These are phyloP conservation scores for Annulohypoxylon moriforme DNA, from an alignment of 495 filamentous ascomycete species.

Conservation along the genomic window DNA sequence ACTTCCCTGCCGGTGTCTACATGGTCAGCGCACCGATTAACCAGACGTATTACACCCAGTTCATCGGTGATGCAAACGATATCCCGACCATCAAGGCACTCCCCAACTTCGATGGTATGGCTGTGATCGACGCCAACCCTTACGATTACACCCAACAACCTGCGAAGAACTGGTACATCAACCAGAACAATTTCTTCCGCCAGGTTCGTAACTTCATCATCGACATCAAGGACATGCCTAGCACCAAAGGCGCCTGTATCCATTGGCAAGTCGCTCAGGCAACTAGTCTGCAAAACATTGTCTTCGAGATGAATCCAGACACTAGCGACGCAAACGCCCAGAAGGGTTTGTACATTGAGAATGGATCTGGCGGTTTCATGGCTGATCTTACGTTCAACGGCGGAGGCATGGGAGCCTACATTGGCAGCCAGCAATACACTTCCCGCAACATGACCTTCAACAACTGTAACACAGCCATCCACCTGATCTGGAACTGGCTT, in stretches of 20 bases:
- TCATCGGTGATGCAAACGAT: conserved; percentile 76
- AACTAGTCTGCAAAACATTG: conserved; percentile 89
- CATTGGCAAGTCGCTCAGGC: conserved; percentile 99
- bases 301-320: conserved; percentile 86
- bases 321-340: conserved; percentile 76
- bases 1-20: conserved; percentile 85
- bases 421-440: conserved; percentile 96
- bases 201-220: conserved; percentile 95
- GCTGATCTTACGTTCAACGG: conserved; percentile 88
- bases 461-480: conserved; percentile 87
- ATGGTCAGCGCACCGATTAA: conserved; percentile 74
- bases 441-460: conserved; percentile 92
- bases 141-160: conserved; percentile 65
- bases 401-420: conserved; percentile 83
- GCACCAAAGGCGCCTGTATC: conserved; percentile 77
- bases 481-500: conserved; percentile 95
- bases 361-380: conserved; percentile 92
- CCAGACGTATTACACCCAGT: conserved; percentile 83
- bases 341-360: conserved; percentile 97
- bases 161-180: conserved; percentile 75
- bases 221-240: conserved; percentile 79
- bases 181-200: conserved; percentile 99
- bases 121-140: conserved; percentile 89
- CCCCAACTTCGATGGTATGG: conserved; percentile 81
- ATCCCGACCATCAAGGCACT: conserved; percentile 82